Evolutionary conservation across 192 early-diverging fungal genomes (phyloP), one percentile per base, ranked within the genome.

Genomic region (Backusella macrospora): DNA sequence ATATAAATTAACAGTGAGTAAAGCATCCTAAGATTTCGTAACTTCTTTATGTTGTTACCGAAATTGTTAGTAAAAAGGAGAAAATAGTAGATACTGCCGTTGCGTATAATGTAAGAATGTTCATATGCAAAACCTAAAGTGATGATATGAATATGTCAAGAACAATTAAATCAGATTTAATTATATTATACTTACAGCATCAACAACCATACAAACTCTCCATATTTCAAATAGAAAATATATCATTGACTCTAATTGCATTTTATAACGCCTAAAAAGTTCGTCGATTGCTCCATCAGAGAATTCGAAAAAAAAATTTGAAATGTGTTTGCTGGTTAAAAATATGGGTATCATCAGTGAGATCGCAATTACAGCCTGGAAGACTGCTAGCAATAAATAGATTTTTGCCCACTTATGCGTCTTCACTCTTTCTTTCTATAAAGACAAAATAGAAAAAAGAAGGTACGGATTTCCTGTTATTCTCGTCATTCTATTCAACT

Each of bases 171-270:
- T 46, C 14, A 8, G 14, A 12, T 18, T 8, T 49, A 49, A 49
- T 15, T 26, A 1, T 18, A 23, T 34, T 34, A 1, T 9, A 13
- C 52, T 59, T 59, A 59, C 52, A 59, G 52, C 21, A 59, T 59
- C 52, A 4, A 23, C 21, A 26, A 26, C 23, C 52, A 59, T 12
- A 23, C 52, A 59, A 13, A 59, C 1, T 26, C 52, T 59, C 52
- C 52, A 59, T 59, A 59, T 12, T 59, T 59, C 21, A 59, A 59
- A 59, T 26, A 59, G 0, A 59, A 59, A 59, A 59, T 59, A 59
- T 2, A 59, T 26, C 0, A 59, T 26, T 9, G 52, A 59, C 26
- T 59, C 52, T 59, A 59, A 23, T 26, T 59, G 26, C 52, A 59
- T 59, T 59, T 59, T 59, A 23, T 59, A 59, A 4, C 52, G 21